Conservation (phyloP, 192 early-diverging fungal genomes). For the Chytriomyces hyalinus region DNA sequence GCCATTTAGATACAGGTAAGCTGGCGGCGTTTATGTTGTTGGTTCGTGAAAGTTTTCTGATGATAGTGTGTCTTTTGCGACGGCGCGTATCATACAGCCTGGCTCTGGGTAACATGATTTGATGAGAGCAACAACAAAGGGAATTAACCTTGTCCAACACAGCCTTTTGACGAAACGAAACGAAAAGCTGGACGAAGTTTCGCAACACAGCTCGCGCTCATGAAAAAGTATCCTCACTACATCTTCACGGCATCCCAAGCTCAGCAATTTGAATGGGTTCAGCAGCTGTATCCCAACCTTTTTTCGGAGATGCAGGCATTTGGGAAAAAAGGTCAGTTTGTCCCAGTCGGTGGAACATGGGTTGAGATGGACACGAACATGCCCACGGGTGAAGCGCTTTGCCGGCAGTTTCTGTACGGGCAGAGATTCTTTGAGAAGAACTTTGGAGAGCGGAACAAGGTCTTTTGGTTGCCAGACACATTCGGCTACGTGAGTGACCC, state of each 20-base stretch:
- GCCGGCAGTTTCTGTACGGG: conserved; percentile 91
- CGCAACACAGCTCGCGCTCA: conserved; percentile 53
- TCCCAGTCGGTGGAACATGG: conserved; percentile 96
- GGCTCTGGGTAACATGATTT: conserved; percentile 72
- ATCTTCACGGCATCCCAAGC: conserved; percentile 93
- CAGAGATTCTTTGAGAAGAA: conserved; percentile 81
- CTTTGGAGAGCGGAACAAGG: conserved; percentile 51
- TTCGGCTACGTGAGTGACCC: conserved; percentile 33
- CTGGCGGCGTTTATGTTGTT: conserved; percentile 24
- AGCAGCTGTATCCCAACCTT: conserved; percentile 78
- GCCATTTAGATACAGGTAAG: conserved; percentile 68
- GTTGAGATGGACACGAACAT: conserved; percentile 99
- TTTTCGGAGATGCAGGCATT: conserved; percentile 77
- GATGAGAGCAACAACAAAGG: too few species aligned
- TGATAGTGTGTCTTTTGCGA: too few species aligned
- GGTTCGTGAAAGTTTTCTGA: conserved; percentile 53
- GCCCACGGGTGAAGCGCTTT: conserved; percentile 90
- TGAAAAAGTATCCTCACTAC: conserved; percentile 89
- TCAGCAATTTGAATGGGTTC: conserved; percentile 94
- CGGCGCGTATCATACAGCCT: conserved; percentile 50
- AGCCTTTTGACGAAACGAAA: conserved; percentile 98
- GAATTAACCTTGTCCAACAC: conserved; percentile 68
- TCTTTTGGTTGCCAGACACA: conserved; percentile 86
- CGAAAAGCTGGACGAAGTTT: conserved; percentile 71
- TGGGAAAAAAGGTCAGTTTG: conserved; percentile 75